Evolutionary conservation across 805 yeast genomes (phyloP).

Genomic region (Cyberlindnera petersonii): DNA sequence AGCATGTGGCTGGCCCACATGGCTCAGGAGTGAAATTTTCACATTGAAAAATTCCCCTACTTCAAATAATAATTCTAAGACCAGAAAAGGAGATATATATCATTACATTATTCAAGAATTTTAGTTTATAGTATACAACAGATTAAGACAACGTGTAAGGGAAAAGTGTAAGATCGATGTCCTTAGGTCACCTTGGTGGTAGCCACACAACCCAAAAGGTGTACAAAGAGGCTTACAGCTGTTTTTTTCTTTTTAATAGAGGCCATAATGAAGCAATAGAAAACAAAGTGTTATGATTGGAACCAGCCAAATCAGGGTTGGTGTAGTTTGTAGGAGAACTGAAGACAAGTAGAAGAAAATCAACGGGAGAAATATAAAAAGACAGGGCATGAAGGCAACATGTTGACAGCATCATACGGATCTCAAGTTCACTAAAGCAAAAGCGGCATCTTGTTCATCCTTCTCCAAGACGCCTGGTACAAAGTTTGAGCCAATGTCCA

Average conservation of each 20-base stretch:
- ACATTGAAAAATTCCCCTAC: background rate
- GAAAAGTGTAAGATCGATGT: background rate
- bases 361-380: background rate
- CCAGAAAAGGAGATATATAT: background rate
- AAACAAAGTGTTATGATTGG: conserved; percentile 1
- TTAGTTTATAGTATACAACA: too few relatives aligned
- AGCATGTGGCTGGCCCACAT: background rate
- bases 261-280: background rate
- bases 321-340: background rate
- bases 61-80: background rate
- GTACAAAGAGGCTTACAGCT: too few relatives aligned
- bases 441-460: conserved; percentile 54
- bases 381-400: background rate
- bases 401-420: conserved; percentile 18
- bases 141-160: background rate
- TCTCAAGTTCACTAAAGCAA: conserved; percentile 59
- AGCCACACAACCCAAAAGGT: too few relatives aligned
- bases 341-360: background rate
- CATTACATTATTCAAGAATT: too few relatives aligned
- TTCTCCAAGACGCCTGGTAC: conserved; percentile 14
- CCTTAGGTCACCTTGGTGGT: too few relatives aligned
- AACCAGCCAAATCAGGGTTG: conserved; percentile 1
- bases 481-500: conserved; percentile 12
- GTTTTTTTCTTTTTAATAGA: too few relatives aligned
- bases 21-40: background rate